Evolutionary conservation across 805 yeast species (phyloP), one percentile per base, ranked within the genome.

Genomic region (Henningerozyma blattae): DNA sequence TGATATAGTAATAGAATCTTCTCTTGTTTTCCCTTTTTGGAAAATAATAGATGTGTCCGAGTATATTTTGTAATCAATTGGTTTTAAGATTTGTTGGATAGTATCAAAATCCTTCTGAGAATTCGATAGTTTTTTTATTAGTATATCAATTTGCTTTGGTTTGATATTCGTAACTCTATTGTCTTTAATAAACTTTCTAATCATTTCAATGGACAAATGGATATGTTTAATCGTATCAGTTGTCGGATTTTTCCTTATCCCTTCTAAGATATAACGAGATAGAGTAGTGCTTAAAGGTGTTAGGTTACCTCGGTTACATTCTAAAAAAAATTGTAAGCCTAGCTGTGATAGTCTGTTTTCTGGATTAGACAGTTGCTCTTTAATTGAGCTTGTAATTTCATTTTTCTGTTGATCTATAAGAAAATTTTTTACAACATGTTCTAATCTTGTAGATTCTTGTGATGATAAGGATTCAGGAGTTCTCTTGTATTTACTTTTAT

Each of bases 1-100:
- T n/a, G 56, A 46, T 7, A 52, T 34, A 8, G 50, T 54, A 7
- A 54, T 28, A 19, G 48, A 50, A 35, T 54, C 59, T 20, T 32
- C 25, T 4, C 44, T 42, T 14, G 40, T 45, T 5, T 39, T 42
- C 7, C 60, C 57, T 28, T 47, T 41, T 9, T 46, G 45, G 9
- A 52, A 47, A 32, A 57, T 47, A 2, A 54, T 54, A n/a, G 42
- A 42, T 25, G 52, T 56, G 31, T 52, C 48, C 3, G 57, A 46
- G 19, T 20, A 34, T 14, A 54, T 43, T n/a, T 43, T 37, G 34
- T 54, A 54, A 9, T 52, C 44, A 16, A 53, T 33, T n/a, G 39
- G 34, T 15, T 35, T 29, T 30, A 55, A 30, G 8, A 48, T 50
- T 9, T 39, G 34, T 30, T 38, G 44, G 3, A 50, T 34, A 0